Conservation (phyloP, 148 eudicot species). For the Chenopodium album region DNA sequence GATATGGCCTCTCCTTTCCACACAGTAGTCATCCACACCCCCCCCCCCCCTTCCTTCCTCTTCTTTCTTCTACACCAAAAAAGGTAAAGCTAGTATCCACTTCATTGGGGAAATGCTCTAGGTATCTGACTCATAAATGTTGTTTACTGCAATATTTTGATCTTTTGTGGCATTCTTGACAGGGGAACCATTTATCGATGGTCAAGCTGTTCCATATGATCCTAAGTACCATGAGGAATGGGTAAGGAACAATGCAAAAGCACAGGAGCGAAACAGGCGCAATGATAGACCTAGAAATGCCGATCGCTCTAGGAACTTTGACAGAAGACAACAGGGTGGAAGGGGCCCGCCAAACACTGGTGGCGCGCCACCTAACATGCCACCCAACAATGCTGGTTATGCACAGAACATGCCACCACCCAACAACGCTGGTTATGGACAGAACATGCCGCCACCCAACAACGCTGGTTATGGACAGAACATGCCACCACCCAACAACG, state of each 20-base stretch:
- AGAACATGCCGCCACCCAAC: conserved; percentile 19
- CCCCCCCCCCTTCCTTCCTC: too few species aligned
- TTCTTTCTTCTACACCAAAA: background rate
- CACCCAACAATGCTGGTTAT: conserved; percentile 24
- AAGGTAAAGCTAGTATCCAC: background rate
- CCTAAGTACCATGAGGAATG: conserved; percentile 96
- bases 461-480: conserved; percentile 22
- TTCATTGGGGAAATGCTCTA: background rate
- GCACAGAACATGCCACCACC: conserved; percentile 18
- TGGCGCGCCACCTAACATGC: background rate
- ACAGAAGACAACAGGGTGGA: conserved; percentile 49
- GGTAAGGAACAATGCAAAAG: conserved; percentile 91
- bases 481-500: conserved; percentile 20
- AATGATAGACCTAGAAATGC: conserved; percentile 85
- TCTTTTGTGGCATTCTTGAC: conserved; percentile 16
- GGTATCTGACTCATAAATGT: background rate
- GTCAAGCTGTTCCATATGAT: conserved; percentile 92
- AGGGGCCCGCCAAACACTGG: conserved; percentile 26
- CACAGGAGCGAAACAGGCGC: conserved; percentile 83
- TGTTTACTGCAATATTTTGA: background rate
- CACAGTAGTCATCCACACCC: too few species aligned
- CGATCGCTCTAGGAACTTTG: conserved; percentile 87
- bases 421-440: conserved; percentile 9
- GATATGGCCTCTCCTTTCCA: background rate
- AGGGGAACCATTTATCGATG: conserved; percentile 97